Evolutionary conservation across 768 basidiomycete genomes (phyloP), one percentile per base, ranked within the genome.

Genomic region (Tricholomella constricta): DNA sequence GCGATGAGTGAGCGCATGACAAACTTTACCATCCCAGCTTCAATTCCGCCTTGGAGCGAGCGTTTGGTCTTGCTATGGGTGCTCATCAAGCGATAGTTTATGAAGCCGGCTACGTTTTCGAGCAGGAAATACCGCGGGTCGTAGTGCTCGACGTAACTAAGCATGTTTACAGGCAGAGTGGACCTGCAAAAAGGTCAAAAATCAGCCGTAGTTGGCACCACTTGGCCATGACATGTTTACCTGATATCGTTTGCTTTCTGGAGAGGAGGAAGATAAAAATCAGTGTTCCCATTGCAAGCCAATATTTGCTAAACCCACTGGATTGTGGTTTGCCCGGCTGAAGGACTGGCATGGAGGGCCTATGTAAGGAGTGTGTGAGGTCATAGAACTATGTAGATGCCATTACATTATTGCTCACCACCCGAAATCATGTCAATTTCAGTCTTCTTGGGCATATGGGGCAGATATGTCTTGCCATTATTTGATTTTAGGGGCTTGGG

Each of bases 281-380:
- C 27, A 14, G 37, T 23, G 27, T 1, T 6, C 23, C 27, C 26
- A 47, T 8, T 42, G 23, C 17, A 25, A 25, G n/a, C 36, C 26
- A 6, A 22, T 17, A 40, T 32, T 29, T 15, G 7, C 10, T 17
- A 12, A 6, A 59, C 74, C 62, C 53, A 84, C 86, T 63, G 81
- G 83, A 32, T 70, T 65, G 54, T 83, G 82, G 50, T 90, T 91
- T 53, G 84, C 84, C 0, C 68, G 60, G 54, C 83, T 85, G 58
- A 89, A 91, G 2, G 84, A 79, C 57, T 90, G 89, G 60, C 89
- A 91, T 11, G 89, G 89, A 3, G 88, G 87, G 3, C 88, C 88
- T 88, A 51, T 6, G 2, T 6, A 4, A 40, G n/a, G 45, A 56
- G 23, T 27, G 8, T 31, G 5, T 38, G n/a, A 25, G 36, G 46